A percentile compares a stretch with the other conserved stretches of the same genome.
phyloP scores from a whole-genome alignment of 768 basidiomycete genomes.

The Mycena floridula region DNA sequence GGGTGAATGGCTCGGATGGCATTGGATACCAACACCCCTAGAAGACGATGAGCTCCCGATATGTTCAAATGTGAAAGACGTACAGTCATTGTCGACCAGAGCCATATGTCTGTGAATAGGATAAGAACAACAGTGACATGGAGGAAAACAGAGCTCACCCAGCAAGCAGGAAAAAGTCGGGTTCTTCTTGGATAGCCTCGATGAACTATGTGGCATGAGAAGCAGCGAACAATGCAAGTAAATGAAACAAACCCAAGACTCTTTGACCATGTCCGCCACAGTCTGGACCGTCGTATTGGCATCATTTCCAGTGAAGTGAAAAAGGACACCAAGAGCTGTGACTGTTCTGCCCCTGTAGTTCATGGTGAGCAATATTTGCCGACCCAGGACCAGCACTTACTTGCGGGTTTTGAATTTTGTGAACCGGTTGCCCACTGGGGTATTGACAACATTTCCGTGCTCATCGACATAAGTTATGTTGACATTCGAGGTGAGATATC shows the following conservation, averaged over 20 bases:
- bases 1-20: constrained; percentile 71
- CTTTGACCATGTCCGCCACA: constrained; percentile 72
- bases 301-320: constrained; percentile 67
- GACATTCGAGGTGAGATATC: constrained; percentile 80
- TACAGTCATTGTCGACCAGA: constrained; percentile 61
- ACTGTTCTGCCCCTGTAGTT: constrained; percentile 52
- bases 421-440: constrained; percentile 45
- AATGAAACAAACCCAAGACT: constrained; percentile 54
- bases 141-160: constrained; percentile 35
- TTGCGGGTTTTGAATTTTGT: constrained; percentile 69
- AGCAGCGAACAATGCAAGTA: neutral
- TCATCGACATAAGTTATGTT: constrained; percentile 67
- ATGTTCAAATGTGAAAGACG: constrained; percentile 9
- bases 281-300: constrained; percentile 69
- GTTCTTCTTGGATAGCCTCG: constrained; percentile 73
- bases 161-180: constrained; percentile 75
- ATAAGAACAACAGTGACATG: constrained; percentile 1
- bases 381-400: constrained; percentile 29
- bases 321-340: constrained; percentile 78
- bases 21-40: constrained; percentile 68
- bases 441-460: constrained; percentile 26
- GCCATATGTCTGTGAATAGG: constrained; percentile 69
- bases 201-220: constrained; percentile 45
- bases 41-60: neutral
- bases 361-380: constrained; percentile 2